Evolutionary conservation across 495 filamentous ascomycete species (phyloP), one percentile per base, ranked within the genome.

Genomic region (Penicillium salamii): DNA sequence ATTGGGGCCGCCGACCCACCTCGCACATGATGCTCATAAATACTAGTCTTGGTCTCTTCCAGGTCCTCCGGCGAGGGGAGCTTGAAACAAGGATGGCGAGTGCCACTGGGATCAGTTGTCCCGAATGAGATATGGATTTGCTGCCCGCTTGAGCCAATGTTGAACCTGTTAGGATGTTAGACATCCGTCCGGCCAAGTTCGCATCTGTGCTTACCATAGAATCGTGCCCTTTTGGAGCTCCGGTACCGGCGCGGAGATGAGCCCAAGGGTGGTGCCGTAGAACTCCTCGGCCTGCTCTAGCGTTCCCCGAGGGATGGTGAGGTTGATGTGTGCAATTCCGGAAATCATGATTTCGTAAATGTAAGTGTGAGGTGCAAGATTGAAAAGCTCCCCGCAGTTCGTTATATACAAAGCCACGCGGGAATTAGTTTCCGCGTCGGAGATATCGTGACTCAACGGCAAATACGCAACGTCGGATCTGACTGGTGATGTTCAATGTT

Each of bases 301-400:
- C 1, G 79, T 81, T 33, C 70, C 78, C 0, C 59, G 57, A 0
- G 81, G 78, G 17, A 85, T 77, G 3, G 78, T 69, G 50, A 86
- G 68, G 61, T 86, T 86, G 41, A 84, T 65, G 63, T 84, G 82
- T 13, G 79, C 77, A 38, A 84, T 68, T 12, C 78, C 78, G 29
- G 74, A 69, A 43, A 85, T 85, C 78, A 83, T 82, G 39, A 19
- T 54, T 43, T 24, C 36, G 40, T 8, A 21, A n/a, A n/a, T n/a
- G n/a, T n/a, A n/a, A n/a, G n/a, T 39, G 21, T 15, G 23, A 28
- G 4, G 14, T 35, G 32, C 11, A 14, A 32, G 17, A 5, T 17
- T n/a, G 20, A n/a, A 11, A 17, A 38, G 24, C 18, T 11, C 36
- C 36, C 36, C 18, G 35, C 36, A 39, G 36, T 39, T 13, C 2